Conservation (phyloP, 495 filamentous ascomycete species). For the Peziza echinospora region DNA sequence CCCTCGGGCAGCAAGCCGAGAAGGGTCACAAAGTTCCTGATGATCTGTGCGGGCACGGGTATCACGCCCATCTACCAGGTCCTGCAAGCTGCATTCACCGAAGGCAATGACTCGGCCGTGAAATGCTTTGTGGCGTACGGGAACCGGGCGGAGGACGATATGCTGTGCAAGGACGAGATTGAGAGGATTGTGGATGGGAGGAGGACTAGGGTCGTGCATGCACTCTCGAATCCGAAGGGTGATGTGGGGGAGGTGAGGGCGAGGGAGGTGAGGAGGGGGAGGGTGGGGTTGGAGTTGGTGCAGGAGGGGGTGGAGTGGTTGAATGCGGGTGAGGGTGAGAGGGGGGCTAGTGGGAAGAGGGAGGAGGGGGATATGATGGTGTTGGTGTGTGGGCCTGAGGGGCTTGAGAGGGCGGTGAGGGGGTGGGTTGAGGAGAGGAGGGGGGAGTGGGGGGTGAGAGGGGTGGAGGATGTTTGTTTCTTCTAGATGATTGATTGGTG, state of each 20-base stretch:
- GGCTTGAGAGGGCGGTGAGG: slow-evolving; percentile 50
- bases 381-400: slow-evolving; percentile 63
- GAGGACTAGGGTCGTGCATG: slow-evolving; percentile 48
- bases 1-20: slow-evolving; percentile 29
- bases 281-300: slow-evolving; percentile 25
- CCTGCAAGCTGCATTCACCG: slow-evolving; percentile 48
- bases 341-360: too few relatives aligned
- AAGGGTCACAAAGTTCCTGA: slow-evolving; percentile 46
- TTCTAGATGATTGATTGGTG: slow-evolving; percentile 31
- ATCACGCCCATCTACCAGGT: slow-evolving; percentile 90
- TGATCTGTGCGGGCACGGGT: slow-evolving; percentile 79
- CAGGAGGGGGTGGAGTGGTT: slow-evolving; percentile 26
- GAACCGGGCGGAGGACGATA: slow-evolving; percentile 63
- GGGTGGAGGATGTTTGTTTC: slow-evolving; percentile 59
- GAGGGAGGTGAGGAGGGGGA: slow-evolving; percentile 52
- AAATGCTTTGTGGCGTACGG: slow-evolving; percentile 50
- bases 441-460: slow-evolving; percentile 34
- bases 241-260: slow-evolving; percentile 25
- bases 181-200: slow-evolving; percentile 35
- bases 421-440: slow-evolving; percentile 34
- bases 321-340: slow-evolving; percentile 36
- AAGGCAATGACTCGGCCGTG: slow-evolving; percentile 20
- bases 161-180: slow-evolving; percentile 57
- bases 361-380: slow-evolving; percentile 38
- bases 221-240: slow-evolving; percentile 29